Evolutionary conservation across 306 rosid species (phyloP), one percentile per base, ranked within the genome.

Genomic region (Inga laurina): DNA sequence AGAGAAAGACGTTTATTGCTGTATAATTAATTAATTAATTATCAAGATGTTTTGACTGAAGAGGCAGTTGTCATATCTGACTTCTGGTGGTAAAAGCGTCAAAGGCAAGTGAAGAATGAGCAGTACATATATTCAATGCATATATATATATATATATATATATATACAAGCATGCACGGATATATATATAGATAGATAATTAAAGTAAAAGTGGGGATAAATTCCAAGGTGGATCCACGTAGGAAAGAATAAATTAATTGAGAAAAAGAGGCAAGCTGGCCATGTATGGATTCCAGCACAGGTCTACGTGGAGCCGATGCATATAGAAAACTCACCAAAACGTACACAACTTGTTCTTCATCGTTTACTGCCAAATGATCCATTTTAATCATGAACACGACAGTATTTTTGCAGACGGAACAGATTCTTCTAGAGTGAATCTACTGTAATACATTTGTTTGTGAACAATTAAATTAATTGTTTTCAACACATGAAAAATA

Each of bases 211-310:
- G 41, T 67, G 44, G 24, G 39, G 73, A 35, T 35, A 0, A 37
- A 35, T 68, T 68, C 48, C 73, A 68, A 8, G 48, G 46, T 35
- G 73, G 46, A 68, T 68, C 73, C 73, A 68, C 73, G 73, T 68
- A 0, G 14, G 73, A 67, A 16, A 4, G 45, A 7, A 67, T 35
- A 35, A 34, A 32, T 7, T 34, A 3, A 34, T 64, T 64, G 43
- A 13, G 43, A 14, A 2, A n/a, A 21, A 41, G 74, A 11, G 4
- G 51, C 32, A n/a, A 70, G 75, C 75, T 70, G 75, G 49, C 49
- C 13, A 1, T 41, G 7, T 41, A 21, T 70, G 2, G 7, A n/a
- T 70, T 39, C 43, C 75, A 70, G 52, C 75, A n/a, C 75, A 70
- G 11, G 32, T 41, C 52, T 70, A 70, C 75, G 51, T 41, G 75